Evolutionary conservation across 2,329 filamentous ascomycete genomes (phyloP).

Genomic region (Coniochaeta pulveracea): DNA sequence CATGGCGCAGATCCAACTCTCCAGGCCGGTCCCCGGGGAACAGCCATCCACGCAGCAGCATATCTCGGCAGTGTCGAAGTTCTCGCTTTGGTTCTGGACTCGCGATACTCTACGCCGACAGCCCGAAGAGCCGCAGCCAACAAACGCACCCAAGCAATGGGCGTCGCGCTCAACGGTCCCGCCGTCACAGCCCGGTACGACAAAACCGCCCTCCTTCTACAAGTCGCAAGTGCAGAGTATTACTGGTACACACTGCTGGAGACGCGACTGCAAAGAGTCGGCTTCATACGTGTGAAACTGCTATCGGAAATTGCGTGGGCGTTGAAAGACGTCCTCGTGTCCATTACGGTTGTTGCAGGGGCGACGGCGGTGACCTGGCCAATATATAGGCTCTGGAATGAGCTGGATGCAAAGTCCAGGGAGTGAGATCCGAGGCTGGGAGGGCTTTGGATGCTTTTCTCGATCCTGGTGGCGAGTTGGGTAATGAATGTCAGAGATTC

Average conservation of each 20-base stretch:
- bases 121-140: neutral
- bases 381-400: neutral
- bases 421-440: conserved; percentile 1
- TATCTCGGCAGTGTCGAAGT: neutral
- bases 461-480: neutral
- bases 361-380: neutral
- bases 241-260: neutral
- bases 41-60: conserved; percentile 1
- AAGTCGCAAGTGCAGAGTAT: neutral
- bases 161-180: neutral
- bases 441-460: conserved; percentile 1
- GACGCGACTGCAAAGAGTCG: neutral
- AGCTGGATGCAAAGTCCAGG: neutral
- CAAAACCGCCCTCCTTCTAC: neutral
- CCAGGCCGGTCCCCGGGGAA: neutral
- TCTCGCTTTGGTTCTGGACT: neutral
- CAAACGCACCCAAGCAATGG: neutral
- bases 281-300: neutral
- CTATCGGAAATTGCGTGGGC: neutral
- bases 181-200: neutral
- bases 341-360: neutral
- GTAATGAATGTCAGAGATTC: neutral
- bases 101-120: conserved; percentile 1
- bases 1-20: neutral
- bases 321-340: neutral